These are phyloP conservation scores for Penicillium lividum DNA, from an alignment of 495 filamentous ascomycete species.

Conservation along the genomic window DNA sequence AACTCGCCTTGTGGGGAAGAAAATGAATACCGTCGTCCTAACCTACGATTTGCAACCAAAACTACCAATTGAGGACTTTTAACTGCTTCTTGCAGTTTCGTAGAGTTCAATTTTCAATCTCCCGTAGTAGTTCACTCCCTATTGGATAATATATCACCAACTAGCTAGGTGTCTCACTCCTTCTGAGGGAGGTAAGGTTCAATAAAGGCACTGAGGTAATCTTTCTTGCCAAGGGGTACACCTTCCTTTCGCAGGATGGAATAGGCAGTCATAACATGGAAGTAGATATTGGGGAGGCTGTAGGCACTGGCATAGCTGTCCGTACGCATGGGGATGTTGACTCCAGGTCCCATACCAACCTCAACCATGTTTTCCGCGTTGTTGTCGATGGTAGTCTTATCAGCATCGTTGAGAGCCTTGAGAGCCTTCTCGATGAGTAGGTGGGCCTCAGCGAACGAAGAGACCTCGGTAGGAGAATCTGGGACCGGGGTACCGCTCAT, in stretches of 20 bases:
- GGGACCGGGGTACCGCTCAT: conserved; percentile 26
- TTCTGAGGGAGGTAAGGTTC: conserved; percentile 8
- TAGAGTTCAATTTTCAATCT: not conserved
- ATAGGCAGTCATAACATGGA: conserved; percentile 60
- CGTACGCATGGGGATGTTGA: conserved; percentile 21
- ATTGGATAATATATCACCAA: not conserved
- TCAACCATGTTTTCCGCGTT: conserved; percentile 30
- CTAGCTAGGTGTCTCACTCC: not conserved
- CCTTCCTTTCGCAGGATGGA: conserved; percentile 56
- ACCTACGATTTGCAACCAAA: too few relatives aligned
- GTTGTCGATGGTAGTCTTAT: conserved; percentile 37
- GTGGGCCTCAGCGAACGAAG: conserved; percentile 42
- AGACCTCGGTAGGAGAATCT: conserved; percentile 32
- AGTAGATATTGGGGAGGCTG: conserved; percentile 56
- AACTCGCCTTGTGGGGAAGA: too few relatives aligned
- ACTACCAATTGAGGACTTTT: too few relatives aligned
- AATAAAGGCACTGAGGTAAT: conserved; percentile 45
- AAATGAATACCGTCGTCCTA: too few relatives aligned
- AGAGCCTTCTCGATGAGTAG: conserved; percentile 40
- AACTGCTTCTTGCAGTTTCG: too few relatives aligned
- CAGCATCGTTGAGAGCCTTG: conserved; percentile 37
- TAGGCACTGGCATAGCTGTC: conserved; percentile 37
- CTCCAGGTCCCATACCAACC: conserved; percentile 23
- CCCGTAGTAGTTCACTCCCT: not conserved
- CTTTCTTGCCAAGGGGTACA: conserved; percentile 56